Percentiles rank a stretch among this genome's conserved stretches.
These are phyloP conservation scores for Withania somnifera DNA, from an alignment of 305 asterid species.

Conservation along the genomic window DNA sequence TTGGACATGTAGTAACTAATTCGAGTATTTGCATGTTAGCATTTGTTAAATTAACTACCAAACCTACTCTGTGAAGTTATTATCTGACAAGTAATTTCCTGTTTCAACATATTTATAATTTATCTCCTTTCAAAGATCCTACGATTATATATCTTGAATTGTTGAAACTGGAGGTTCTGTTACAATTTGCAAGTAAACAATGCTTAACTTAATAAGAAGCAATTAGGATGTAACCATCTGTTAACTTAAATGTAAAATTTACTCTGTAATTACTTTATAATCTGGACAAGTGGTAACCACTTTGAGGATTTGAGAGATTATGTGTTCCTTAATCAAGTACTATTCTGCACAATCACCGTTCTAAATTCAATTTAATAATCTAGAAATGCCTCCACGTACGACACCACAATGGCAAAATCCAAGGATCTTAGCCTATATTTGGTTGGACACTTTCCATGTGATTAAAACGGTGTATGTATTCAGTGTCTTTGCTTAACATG, in stretches of 20 bases:
- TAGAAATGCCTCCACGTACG: not conserved
- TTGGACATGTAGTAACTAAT: conserved; percentile 1
- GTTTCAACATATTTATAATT: not conserved
- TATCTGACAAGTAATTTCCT: not conserved
- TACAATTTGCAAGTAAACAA: not conserved
- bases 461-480: not conserved
- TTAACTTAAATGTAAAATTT: not conserved
- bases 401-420: conserved; percentile 16
- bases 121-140: not conserved
- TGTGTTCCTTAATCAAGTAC: not conserved
- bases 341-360: conserved; percentile 1
- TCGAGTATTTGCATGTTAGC: not conserved
- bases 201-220: not conserved
- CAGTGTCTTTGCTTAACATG: not conserved
- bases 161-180: not conserved
- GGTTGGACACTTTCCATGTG: conserved; percentile 4
- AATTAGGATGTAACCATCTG: not conserved
- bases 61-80: not conserved
- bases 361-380: not conserved
- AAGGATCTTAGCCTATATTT: conserved; percentile 15
- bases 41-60: not conserved
- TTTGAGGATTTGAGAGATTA: not conserved
- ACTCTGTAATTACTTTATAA: not conserved
- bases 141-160: not conserved
- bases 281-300: not conserved